Percentiles rank a stretch among this genome's conserved stretches.
These are phyloP conservation scores for Chaetomiaceae sp. DNA, from an alignment of 2,329 filamentous ascomycete species.

Conservation along the genomic window DNA sequence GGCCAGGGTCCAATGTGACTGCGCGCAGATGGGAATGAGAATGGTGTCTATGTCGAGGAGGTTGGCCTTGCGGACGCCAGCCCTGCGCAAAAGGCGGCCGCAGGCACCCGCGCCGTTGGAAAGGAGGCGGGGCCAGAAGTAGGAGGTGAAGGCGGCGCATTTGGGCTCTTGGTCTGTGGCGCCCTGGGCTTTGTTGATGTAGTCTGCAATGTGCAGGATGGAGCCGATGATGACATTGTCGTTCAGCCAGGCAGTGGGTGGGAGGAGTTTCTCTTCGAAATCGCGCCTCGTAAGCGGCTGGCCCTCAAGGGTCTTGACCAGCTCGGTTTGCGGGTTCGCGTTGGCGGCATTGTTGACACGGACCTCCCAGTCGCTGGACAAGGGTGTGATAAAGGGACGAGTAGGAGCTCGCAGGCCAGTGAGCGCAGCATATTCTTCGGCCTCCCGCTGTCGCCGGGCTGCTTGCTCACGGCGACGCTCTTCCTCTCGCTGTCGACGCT, in stretches of 20 bases:
- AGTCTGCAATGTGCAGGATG: slow-evolving; percentile 56
- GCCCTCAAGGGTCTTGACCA: slow-evolving; percentile 47
- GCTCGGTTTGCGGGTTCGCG: slow-evolving; percentile 32
- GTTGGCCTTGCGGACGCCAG: slow-evolving; percentile 54
- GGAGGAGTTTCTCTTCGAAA: slow-evolving; percentile 56
- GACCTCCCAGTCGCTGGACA: slow-evolving; percentile 37
- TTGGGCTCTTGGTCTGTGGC: slow-evolving; percentile 51
- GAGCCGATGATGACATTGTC: slow-evolving; percentile 70
- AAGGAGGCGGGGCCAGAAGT: slow-evolving; percentile 57
- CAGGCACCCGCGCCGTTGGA: slow-evolving; percentile 44
- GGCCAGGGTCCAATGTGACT: slow-evolving; percentile 67
- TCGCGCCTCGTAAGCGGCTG: slow-evolving; percentile 52
- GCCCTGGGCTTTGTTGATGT: slow-evolving; percentile 54
- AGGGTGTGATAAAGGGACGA: slow-evolving; percentile 25
- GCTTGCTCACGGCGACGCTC: slow-evolving; percentile 25
- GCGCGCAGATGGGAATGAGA: slow-evolving; percentile 63
- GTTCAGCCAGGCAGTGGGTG: slow-evolving; percentile 62
- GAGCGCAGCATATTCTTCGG: slow-evolving; percentile 18
- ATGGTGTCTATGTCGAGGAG: slow-evolving; percentile 63
- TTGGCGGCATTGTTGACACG: slow-evolving; percentile 35
- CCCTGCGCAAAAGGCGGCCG: slow-evolving; percentile 53
- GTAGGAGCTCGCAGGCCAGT: slow-evolving; percentile 28
- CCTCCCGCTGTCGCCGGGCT: slow-evolving; percentile 18
- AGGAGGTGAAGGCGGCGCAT: slow-evolving; percentile 60
- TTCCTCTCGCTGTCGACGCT: slow-evolving; percentile 16